Evolutionary conservation across 2,329 filamentous ascomycete genomes (phyloP).

Genomic region (Paraconiothyrium brasiliense): DNA sequence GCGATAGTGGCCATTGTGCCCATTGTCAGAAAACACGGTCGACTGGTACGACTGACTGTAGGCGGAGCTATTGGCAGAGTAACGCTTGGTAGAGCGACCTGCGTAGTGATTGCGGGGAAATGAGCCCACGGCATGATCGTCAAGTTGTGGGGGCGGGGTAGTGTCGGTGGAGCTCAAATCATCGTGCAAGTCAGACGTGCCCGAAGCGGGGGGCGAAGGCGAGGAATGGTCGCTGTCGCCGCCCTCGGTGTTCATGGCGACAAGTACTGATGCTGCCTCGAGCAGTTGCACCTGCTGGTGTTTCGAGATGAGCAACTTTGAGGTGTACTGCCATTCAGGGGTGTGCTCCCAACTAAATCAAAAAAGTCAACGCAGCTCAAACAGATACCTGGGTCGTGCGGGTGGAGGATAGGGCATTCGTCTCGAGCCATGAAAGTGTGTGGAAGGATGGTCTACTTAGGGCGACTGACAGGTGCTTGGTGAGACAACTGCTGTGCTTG

Average conservation of each 20-base stretch:
- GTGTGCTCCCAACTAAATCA: constrained; percentile 94
- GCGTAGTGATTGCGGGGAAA: constrained; percentile 47
- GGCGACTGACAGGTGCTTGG: constrained; percentile 98
- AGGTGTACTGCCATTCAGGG: constrained; percentile 96
- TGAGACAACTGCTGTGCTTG: constrained; percentile 99
- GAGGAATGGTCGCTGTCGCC: constrained; percentile 80
- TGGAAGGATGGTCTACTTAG: constrained; percentile 56
- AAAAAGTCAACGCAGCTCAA: constrained; percentile 45
- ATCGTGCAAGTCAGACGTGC: constrained; percentile 77
- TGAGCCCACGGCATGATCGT: constrained; percentile 67
- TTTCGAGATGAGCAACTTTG: constrained; percentile 98
- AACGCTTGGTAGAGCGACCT: constrained; percentile 52
- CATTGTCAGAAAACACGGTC: constrained; percentile 65
- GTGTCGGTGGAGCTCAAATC: constrained; percentile 90
- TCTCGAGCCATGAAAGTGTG: constrained; percentile 53
- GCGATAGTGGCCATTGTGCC: constrained; percentile 69
- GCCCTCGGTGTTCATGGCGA: constrained; percentile 81
- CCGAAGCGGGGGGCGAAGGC: constrained; percentile 81
- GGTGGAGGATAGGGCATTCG: constrained; percentile 47
- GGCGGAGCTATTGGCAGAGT: constrained; percentile 59
- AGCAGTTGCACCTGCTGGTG: constrained; percentile 98
- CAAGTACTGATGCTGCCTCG: constrained; percentile 94
- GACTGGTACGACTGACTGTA: constrained; percentile 85
- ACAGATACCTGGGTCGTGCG: constrained; percentile 20
- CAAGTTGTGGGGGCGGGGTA: constrained; percentile 83